Base-by-base conservation (phyloP, 257 asterid species). In the Jacaranda mimosifolia region DNA sequence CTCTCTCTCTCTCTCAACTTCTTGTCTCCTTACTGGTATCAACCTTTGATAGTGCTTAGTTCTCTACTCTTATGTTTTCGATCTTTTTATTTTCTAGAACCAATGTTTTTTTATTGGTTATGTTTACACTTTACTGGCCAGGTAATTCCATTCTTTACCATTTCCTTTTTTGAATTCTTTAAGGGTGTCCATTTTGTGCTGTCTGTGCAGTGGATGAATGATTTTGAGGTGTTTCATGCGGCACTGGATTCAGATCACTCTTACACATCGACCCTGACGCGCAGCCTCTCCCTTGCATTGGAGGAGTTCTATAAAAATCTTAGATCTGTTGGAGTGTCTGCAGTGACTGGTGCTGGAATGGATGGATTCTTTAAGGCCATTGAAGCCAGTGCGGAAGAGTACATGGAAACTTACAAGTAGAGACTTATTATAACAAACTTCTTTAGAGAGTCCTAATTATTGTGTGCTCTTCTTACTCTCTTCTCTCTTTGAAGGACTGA, bases 331-430 rank as follows among this genome's bases (percentile, higher is more conserved):
- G 98, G 99, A 77, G 97, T 95, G 45, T 95, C 99, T 84, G 98
- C 99, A 38, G 92, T 93, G 56, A 86, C 92, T 53, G 98, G 99
- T 72, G 86, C 90, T 81, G 99, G 99, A 59, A 86, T 91, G 91
- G 97, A 91, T 58, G 93, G 87, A 15, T 93, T 93, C 80, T 93
- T 95, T 46, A 89, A 88, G 84, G 88, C 96, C 76, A 80, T 95
- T 62, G 97, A 90, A 73, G 93, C 87, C 73, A 90, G 99, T 73
- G 91, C 96, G 14, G 89, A 95, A 68, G 99, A 95, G 78, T 95
- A 93, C 83, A 90, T 95, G 97, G 97, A 90, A 77, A 95, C 92
- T 67, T 95, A 93, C 89, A 95, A 89, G 99, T 93, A 83, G 18
- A 7, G 11, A 35, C 32, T 35, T 60, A 32, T 73, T 21, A 14